Evolutionary conservation across 805 yeast species (phyloP), one percentile per base, ranked within the genome.

Genomic region (Metschnikowia orientalis): DNA sequence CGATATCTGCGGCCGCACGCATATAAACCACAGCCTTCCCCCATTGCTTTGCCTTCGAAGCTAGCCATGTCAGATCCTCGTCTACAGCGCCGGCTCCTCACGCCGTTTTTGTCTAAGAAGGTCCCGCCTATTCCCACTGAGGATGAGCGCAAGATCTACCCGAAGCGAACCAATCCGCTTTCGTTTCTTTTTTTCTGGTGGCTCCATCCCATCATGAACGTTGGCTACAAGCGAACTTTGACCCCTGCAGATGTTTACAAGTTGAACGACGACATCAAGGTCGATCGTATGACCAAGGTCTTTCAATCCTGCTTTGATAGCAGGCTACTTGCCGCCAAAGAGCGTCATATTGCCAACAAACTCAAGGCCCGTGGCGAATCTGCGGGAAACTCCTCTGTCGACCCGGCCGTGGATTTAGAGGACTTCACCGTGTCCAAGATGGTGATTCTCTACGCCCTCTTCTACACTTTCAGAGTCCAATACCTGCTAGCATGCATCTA

Each of bases 161-260:
- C 82, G 0, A 59, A 53, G 32, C 38, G 46, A 18, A 61, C 69
- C 10, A 69, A 69, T 33, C 24, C 55, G 18, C 5, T 77, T 8
- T 64, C 69, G 9, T 58, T 58, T 43, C 28, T 66, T 0, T 72
- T 77, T 45, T 77, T 81, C 52, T 69, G 79, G 75, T 84, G 90
- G 89, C 56, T 83, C 28, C 47, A 58, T 16, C 88, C 88, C 0
- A 46, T 83, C 24, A 57, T 84, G 64, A 59, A 56, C 10, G 71
- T 73, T 6, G 92, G 94, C 5, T 83, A 83, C 54, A 79, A 76
- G 53, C 67, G 92, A 49, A 81, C 89, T 0, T 57, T 84, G 27
- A 73, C 72, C 26, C 77, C 81, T 2, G 69, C 73, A 29, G 92
- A 84, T 56, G 51, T 82, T 43, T 82, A 41, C 43, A 42, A 37